Base-by-base conservation (phyloP, 768 basidiomycete genomes). In the Lepiota brunneoincarnata region DNA sequence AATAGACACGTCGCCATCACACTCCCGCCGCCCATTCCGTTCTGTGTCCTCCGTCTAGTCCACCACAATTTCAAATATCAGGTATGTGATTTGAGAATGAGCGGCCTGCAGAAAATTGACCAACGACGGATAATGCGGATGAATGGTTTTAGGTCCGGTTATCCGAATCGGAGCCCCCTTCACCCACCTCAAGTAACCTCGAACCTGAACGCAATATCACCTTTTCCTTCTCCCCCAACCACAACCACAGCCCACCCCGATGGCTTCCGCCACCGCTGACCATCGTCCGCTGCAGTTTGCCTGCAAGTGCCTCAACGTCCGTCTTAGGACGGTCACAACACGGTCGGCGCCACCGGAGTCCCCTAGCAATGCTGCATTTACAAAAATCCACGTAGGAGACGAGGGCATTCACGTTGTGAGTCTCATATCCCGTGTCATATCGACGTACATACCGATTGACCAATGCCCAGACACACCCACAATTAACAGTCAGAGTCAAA, bases 291-390 rank as follows among this genome's bases (percentile, higher is more conserved):
- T 58, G 49, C 58, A 51, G 3, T 82, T 77, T 69, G 75, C 87
- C 51, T 91, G 89, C 68, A 78, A 72, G 64, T 91, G 89, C 61
- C 79, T 91, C 55, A 91, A 91, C 63, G 75, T 91, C 42, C 81
- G 79, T 58, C 77, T 89, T 56, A 70, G 67, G 40, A 65, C 75
- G 7, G 67, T 67, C 23, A 70, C 69, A 36, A 59, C 73, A 11
- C 63, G 72, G 11, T 55, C 66, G 18, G 54, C 62, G 26, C 65
- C 69, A 39, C 67, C 74, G 53, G 67, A 70, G 49, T 61, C 65
- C 57, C 59, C 63, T 49, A 49, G 60, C 58, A 72, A 74, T 63
- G 61, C 70, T 6, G 72, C 77, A 41, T 88, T 81, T 67, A 64
- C 65, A 17, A 75, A 75, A 53, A 73, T 87, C 35, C 82, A 81